A percentile compares a stretch with the other conserved stretches of the same genome.
These are phyloP conservation scores for Pterocarpus macrocarpus DNA, from an alignment of 306 rosid genomes.

Conservation along the genomic window DNA sequence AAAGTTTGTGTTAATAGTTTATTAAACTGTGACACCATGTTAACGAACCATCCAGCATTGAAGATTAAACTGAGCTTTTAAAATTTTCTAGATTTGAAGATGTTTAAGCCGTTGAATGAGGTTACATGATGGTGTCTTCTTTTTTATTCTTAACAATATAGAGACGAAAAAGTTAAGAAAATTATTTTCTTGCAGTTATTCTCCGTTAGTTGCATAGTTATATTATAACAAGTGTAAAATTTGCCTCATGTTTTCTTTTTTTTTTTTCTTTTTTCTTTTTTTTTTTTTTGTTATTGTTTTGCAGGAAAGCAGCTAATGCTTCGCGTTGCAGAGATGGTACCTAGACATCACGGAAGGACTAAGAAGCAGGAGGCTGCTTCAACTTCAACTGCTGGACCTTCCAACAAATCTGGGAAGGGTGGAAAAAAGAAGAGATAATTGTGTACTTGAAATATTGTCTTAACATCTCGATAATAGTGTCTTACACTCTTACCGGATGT, in stretches of 20 bases:
- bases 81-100: too few species aligned
- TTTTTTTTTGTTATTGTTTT: slow-evolving; percentile 19
- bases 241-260: too few species aligned
- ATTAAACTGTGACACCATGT: neutral
- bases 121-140: neutral
- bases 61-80: too few species aligned
- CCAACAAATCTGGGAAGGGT: slow-evolving; percentile 80
- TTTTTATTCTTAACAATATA: neutral
- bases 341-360: slow-evolving; percentile 85
- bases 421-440: slow-evolving; percentile 81
- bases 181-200: neutral
- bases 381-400: slow-evolving; percentile 69
- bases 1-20: neutral
- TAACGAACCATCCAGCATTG: too few species aligned
- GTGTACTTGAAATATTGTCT: slow-evolving; percentile 4
- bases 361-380: slow-evolving; percentile 79
- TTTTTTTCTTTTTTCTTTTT: too few species aligned
- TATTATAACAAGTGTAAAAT: neutral
- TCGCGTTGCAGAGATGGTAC: slow-evolving; percentile 80
- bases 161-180: neutral
- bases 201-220: neutral
- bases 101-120: too few species aligned
- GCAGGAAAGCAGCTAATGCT: slow-evolving; percentile 85
- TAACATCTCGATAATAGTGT: neutral
- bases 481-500: neutral